Percentiles rank a stretch among this genome's conserved stretches.
Conservation (phyloP, 495 filamentous ascomycete genomes). For the Bryoglossum gracile region DNA sequence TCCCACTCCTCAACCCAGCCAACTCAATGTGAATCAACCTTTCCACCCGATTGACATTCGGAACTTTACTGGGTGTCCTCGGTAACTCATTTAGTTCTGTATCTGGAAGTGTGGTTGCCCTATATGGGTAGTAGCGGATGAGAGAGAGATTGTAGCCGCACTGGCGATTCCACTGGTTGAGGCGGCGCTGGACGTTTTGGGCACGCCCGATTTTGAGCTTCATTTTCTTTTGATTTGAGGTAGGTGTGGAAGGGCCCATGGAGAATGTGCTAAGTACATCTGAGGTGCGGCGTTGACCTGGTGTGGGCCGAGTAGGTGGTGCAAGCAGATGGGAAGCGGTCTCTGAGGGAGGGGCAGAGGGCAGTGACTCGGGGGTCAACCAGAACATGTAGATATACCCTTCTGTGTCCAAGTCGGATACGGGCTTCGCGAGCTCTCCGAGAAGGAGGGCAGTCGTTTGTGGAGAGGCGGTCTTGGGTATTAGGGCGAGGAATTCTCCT, state of each 20-base stretch:
- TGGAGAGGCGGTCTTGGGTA: constrained; percentile 55
- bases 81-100: constrained; percentile 22
- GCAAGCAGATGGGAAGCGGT: constrained; percentile 52
- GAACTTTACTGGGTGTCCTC: constrained; percentile 58
- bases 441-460: constrained; percentile 58
- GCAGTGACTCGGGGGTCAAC: constrained; percentile 56
- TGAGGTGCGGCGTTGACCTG: constrained; percentile 50
- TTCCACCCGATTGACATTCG: constrained; percentile 84
- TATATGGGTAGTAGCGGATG: constrained; percentile 87
- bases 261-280: constrained; percentile 49
- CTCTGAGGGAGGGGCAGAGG: constrained; percentile 44
- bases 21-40: constrained; percentile 87
- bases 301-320: constrained; percentile 34
- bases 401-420: constrained; percentile 68
- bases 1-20: constrained; percentile 51
- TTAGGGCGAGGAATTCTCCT: constrained; percentile 55
- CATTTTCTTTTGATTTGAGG: constrained; percentile 42
- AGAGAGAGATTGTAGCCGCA: constrained; percentile 82
- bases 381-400: constrained; percentile 99
- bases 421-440: constrained; percentile 73
- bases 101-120: constrained; percentile 43
- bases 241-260: not conserved
- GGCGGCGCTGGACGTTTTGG: constrained; percentile 78
- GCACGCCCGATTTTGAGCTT: constrained; percentile 91
- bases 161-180: constrained; percentile 90